Evolutionary conservation across 169 alveolate species (phyloP).

Genomic region (Cardiosporidium cionae): DNA sequence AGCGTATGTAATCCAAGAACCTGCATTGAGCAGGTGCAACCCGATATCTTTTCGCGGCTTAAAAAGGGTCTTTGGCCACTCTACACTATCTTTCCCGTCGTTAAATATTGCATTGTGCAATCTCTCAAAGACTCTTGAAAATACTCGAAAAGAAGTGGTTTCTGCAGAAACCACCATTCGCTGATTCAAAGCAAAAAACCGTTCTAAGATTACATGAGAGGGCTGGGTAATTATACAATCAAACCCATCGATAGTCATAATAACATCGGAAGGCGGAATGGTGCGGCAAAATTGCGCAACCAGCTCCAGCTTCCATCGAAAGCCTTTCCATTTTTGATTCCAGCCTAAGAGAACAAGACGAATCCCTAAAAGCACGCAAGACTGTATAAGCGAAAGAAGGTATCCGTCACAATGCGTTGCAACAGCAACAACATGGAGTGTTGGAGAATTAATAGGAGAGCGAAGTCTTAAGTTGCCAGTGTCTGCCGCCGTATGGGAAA

Average conservation of each 20-base stretch:
- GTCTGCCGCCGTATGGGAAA: too few relatives aligned
- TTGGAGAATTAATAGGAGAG: too few relatives aligned
- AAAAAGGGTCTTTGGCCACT: conserved; percentile 8
- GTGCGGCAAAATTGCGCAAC: background rate
- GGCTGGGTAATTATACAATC: conserved; percentile 9
- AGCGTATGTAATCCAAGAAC: background rate
- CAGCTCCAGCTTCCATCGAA: background rate
- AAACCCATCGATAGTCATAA: conserved; percentile 6
- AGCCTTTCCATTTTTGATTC: conserved; percentile 16
- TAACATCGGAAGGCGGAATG: conserved; percentile 9
- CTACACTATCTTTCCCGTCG: background rate
- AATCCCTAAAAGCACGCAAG: background rate
- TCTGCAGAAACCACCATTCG: conserved; percentile 12
- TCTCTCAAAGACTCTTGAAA: background rate
- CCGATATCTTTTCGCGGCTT: background rate
- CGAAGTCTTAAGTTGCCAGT: too few relatives aligned
- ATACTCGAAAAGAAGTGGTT: background rate
- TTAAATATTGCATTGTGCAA: conserved; percentile 1
- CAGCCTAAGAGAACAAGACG: background rate
- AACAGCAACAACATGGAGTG: background rate
- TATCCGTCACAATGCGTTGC: conserved; percentile 16
- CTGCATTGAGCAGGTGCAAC: conserved; percentile 5
- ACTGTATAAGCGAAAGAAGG: background rate
- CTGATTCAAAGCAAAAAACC: background rate
- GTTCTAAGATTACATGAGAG: background rate